phyloP scores from a whole-genome alignment of 2,329 filamentous ascomycete species.

The Penicillium sp. region DNA sequence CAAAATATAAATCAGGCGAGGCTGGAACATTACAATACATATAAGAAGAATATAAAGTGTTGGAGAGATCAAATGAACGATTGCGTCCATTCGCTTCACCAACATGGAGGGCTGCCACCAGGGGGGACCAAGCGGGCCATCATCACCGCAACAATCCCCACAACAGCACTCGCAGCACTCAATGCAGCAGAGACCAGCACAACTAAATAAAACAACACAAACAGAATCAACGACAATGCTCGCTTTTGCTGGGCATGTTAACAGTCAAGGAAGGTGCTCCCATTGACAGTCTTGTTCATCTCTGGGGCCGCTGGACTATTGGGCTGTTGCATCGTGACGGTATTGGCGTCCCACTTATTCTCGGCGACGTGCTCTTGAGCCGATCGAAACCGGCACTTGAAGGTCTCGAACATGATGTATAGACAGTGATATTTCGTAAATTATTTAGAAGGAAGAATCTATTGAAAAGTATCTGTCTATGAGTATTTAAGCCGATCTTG shows the following conservation, averaged over 20 bases:
- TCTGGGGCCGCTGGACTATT: slow-evolving; percentile 9
- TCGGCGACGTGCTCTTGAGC: slow-evolving; percentile 7
- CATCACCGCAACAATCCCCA: slow-evolving; percentile 1
- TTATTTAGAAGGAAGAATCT: neutral
- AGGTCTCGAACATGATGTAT: slow-evolving; percentile 12
- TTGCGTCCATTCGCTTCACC: neutral
- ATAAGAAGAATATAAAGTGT: neutral
- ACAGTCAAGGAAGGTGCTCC: too few species aligned
- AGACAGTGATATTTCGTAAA: neutral
- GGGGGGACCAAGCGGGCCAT: neutral
- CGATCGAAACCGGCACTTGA: slow-evolving; percentile 14
- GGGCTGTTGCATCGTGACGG: slow-evolving; percentile 16
- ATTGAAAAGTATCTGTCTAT: neutral
- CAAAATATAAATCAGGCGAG: slow-evolving; percentile 10
- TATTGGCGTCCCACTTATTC: slow-evolving; percentile 16
- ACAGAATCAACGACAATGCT: neutral
- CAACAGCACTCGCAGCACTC: slow-evolving; percentile 15
- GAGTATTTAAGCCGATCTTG: neutral
- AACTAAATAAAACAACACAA: slow-evolving; percentile 2
- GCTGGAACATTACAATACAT: neutral
- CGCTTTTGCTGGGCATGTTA: neutral
- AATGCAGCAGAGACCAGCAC: slow-evolving; percentile 19
- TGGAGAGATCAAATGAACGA: too few species aligned
- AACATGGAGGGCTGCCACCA: neutral
- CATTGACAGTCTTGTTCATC: slow-evolving; percentile 16